phyloP scores from a whole-genome alignment of 805 yeast species.

The Yamadazyma kitorensis region DNA sequence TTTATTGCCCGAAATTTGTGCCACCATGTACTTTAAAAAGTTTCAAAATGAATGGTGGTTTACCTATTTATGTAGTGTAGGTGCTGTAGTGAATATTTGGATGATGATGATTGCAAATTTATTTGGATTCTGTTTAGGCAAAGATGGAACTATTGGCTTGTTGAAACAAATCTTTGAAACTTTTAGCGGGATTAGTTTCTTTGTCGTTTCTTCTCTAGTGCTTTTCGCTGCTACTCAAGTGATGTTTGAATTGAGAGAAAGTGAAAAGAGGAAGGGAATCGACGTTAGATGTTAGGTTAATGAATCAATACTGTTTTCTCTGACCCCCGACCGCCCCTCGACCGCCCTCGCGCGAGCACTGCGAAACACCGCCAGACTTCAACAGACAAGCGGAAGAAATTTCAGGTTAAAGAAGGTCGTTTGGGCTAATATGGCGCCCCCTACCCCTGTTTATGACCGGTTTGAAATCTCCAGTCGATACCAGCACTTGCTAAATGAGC shows the following conservation, averaged over 20 bases:
- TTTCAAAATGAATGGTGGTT: constrained; percentile 60
- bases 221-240: constrained; percentile 85
- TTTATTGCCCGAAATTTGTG: constrained; percentile 78
- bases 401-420: no score
- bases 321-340: not conserved
- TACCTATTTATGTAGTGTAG: constrained; percentile 78
- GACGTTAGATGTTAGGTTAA: constrained; percentile 64
- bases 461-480: constrained; percentile 27
- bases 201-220: constrained; percentile 57
- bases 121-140: constrained; percentile 91
- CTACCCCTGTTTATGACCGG: constrained; percentile 37
- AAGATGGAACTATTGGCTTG: constrained; percentile 73
- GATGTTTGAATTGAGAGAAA: constrained; percentile 90
- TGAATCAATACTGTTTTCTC: not conserved
- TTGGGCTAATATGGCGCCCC: constrained; percentile 42
- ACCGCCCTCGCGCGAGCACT: no score
- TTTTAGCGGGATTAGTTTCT: constrained; percentile 60
- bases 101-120: constrained; percentile 97
- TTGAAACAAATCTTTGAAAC: constrained; percentile 73
- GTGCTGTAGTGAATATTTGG: constrained; percentile 90
- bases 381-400: no score
- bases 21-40: constrained; percentile 44
- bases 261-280: constrained; percentile 80
- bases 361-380: no score
- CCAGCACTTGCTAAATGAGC: constrained; percentile 24